phyloP scores from a whole-genome alignment of 148 eudicot species.

The Hydrangea macrophylla region DNA sequence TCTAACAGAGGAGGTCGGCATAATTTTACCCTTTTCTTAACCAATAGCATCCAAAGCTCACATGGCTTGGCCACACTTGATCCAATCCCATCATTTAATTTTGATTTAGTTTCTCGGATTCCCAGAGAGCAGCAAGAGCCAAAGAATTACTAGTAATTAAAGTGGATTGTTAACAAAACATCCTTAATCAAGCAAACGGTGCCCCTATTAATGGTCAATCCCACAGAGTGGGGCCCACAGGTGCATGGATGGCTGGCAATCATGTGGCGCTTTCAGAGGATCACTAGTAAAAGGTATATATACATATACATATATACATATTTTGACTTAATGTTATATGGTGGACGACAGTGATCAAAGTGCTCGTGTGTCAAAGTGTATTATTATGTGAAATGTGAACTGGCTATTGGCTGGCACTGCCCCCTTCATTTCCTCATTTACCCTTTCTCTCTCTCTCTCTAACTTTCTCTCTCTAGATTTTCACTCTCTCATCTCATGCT shows the following conservation, averaged over 20 bases:
- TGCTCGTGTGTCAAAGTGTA: not conserved
- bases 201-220: no score
- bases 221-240: not conserved
- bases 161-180: no score
- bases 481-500: not conserved
- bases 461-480: not conserved
- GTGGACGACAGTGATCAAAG: not conserved
- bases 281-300: not conserved
- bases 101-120: no score
- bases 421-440: not conserved
- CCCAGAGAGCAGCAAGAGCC: no score
- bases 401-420: slow-evolving; percentile 1
- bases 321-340: no score
- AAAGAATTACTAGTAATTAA: no score
- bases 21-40: no score
- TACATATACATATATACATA: no score
- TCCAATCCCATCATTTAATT: no score
- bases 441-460: slow-evolving; percentile 8
- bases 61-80: not conserved
- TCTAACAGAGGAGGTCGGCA: no score
- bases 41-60: no score
- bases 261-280: not conserved
- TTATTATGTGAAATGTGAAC: slow-evolving; percentile 2
- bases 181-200: no score
- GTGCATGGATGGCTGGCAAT: not conserved